A percentile compares a stretch with the other conserved stretches of the same genome.
Evolutionary conservation across 768 basidiomycete genomes (phyloP).

Genomic region (Panellus pusillus): DNA sequence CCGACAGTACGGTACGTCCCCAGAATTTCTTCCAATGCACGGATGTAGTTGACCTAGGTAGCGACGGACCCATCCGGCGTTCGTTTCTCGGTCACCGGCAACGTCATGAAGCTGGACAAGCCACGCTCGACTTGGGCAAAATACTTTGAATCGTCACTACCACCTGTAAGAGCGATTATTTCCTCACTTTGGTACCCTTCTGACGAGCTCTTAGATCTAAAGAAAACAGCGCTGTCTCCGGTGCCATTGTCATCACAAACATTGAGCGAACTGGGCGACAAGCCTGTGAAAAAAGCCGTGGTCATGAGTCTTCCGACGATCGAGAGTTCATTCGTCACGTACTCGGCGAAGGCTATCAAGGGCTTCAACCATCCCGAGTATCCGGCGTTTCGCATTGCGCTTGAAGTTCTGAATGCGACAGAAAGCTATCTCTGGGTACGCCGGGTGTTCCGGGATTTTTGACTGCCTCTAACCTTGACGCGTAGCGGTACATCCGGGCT

Average conservation of each 20-base stretch:
- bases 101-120: constrained; percentile 65
- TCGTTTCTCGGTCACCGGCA: constrained; percentile 89
- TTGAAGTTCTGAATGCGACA: constrained; percentile 86
- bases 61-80: constrained; percentile 82
- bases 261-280: constrained; percentile 71
- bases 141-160: constrained; percentile 60
- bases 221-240: constrained; percentile 60
- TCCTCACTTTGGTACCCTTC: neutral
- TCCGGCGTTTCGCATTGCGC: constrained; percentile 81
- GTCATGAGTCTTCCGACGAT: constrained; percentile 91
- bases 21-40: neutral
- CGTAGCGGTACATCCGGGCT: constrained; percentile 89
- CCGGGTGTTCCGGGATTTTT: neutral
- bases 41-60: constrained; percentile 30
- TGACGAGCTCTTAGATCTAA: constrained; percentile 5
- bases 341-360: constrained; percentile 74
- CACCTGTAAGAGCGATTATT: constrained; percentile 46
- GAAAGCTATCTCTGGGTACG: constrained; percentile 93
- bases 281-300: constrained; percentile 73
- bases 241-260: constrained; percentile 67
- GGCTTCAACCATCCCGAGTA: constrained; percentile 83
- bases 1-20: constrained; percentile 58
- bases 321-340: constrained; percentile 85
- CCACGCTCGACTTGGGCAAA: constrained; percentile 77
- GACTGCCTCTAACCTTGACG: neutral